Base-by-base conservation (phyloP, 1,139 yeast species). In the Candida neerlandica region DNA sequence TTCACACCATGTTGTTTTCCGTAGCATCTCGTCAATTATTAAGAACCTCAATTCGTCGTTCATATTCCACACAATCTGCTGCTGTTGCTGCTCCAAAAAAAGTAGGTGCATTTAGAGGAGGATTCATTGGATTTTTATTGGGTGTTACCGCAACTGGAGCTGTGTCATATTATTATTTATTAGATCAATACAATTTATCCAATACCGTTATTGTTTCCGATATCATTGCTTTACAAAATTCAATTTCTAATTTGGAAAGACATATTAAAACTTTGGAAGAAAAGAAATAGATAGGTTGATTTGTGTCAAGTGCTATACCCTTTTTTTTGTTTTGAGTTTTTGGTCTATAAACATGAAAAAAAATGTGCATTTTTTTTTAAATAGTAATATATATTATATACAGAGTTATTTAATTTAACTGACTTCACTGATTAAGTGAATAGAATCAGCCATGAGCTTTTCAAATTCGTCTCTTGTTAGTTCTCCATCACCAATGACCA, bases 131-230 rank as follows among this genome's bases (percentile, higher is more conserved):
- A 1, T 89, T 89, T 67, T 76, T 89, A 52, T 74, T 85, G 37
- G 96, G 96, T 43, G 87, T 86, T 41, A 76, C 89, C 21, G 67
- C 77, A 54, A 86, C 96, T 23, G 94, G 96, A 1, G 81, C 80
- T 49, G 89, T 82, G 9, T 84, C 94, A 11, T 89, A 89, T 72
- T 86, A 82, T 67, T 89, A 88, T 67, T 75, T 89, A 57, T 71
- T 89, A 52, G 95, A 88, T 60, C 89, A 87, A 66, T 88, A 87
- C 77, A 84, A 86, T 62, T 72, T 78, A 52, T 82, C 94, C 58
- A 87, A 85, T 66, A 79, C 79, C 58, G 88, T 86, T 19, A 81
- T 89, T 52, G 80, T 88, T 51, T 81, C 89, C 46, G 96, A 89
- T 62, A 88, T 89, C 26, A 74, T 87, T 52, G 73, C 85, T 29